Percentiles rank a stretch among this genome's conserved stretches.
phyloP scores from a whole-genome alignment of 2,329 filamentous ascomycete genomes.

The Thielaviopsis musarum region DNA sequence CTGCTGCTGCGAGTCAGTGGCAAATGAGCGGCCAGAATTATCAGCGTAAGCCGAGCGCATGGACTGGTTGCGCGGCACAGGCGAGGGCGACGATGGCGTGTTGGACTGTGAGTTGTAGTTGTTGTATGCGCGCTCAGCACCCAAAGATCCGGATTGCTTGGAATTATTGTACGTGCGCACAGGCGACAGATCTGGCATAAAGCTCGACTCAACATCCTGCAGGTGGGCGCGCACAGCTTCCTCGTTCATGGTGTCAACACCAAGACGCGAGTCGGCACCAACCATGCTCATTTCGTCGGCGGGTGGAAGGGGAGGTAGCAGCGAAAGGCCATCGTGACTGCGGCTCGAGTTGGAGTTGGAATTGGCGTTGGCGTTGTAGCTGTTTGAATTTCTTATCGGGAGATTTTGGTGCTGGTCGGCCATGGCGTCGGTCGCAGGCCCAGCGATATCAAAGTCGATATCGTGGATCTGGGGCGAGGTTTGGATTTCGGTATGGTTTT shows the following conservation, averaged over 20 bases:
- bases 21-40: neutral
- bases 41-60: neutral
- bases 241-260: slow-evolving; percentile 34
- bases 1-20: neutral
- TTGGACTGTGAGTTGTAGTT: neutral
- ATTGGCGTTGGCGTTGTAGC: neutral
- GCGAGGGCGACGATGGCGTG: neutral
- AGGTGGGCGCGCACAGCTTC: slow-evolving; percentile 38
- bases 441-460: neutral
- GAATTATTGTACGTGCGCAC: slow-evolving; percentile 27
- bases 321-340: slow-evolving; percentile 5
- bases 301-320: slow-evolving; percentile 6
- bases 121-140: neutral
- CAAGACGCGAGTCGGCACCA: slow-evolving; percentile 15
- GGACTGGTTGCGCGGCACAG: neutral
- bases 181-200: slow-evolving; percentile 40
- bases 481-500: neutral
- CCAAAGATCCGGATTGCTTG: neutral
- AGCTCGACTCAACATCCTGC: slow-evolving; percentile 49
- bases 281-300: slow-evolving; percentile 15
- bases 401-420: slow-evolving; percentile 1
- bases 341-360: neutral
- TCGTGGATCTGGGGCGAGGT: neutral
- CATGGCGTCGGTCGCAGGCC: slow-evolving; percentile 3
- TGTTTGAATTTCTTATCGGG: neutral